Evolutionary conservation across 2,329 filamentous ascomycete species (phyloP).

Genomic region (Aschersonia sp.): DNA sequence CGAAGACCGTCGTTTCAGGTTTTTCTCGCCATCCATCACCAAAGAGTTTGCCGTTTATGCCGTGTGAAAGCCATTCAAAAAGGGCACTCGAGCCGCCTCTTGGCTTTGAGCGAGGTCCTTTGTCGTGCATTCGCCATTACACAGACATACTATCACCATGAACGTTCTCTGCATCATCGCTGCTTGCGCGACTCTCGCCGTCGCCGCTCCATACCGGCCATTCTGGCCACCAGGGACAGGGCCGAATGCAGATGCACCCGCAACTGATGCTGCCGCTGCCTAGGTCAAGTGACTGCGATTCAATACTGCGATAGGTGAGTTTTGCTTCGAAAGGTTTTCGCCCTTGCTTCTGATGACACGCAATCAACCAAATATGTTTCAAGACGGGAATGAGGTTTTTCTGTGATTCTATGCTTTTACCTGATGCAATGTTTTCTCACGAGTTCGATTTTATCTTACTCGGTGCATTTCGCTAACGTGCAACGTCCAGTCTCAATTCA

Average conservation of each 20-base stretch:
- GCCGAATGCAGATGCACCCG: not conserved
- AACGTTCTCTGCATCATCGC: not conserved
- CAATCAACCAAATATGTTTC: slow-evolving; percentile 17
- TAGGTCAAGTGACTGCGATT: not conserved
- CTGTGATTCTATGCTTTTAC: slow-evolving; percentile 15
- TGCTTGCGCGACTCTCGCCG: not conserved
- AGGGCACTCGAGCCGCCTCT: not conserved
- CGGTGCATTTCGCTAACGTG: not conserved
- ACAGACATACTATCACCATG: not conserved
- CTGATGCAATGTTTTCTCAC: not conserved
- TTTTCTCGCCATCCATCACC: not conserved
- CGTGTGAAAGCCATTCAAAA: not conserved
- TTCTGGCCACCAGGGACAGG: not conserved
- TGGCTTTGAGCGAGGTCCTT: not conserved
- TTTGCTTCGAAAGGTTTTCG: too few species aligned
- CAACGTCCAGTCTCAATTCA: too few species aligned
- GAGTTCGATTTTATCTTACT: not conserved
- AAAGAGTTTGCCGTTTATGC: not conserved
- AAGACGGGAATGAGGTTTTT: slow-evolving; percentile 22
- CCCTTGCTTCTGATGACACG: slow-evolving; percentile 7
- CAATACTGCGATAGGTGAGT: not conserved
- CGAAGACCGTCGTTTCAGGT: not conserved
- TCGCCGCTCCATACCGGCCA: not conserved
- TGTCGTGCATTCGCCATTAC: not conserved
- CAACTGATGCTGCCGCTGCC: not conserved